A percentile compares a stretch with the other conserved stretches of the same genome.
Evolutionary conservation across 2,329 filamentous ascomycete genomes (phyloP).

Genomic region (Westerdykella ornata): DNA sequence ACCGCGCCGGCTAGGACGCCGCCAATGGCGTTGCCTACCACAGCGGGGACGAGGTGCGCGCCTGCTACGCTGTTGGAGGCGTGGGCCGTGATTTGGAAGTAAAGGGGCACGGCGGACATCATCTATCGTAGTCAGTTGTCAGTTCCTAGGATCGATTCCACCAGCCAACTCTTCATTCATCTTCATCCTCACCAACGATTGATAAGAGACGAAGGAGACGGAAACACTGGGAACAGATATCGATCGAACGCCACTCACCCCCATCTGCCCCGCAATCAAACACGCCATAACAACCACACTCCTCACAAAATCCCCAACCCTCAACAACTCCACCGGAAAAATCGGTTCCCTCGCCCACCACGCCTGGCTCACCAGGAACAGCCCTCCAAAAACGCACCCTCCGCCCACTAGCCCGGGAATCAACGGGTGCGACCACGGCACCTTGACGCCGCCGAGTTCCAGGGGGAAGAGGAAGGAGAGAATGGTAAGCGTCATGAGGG

Average conservation of each 20-base stretch:
- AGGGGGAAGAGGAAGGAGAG: slow-evolving; percentile 43
- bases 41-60: slow-evolving; percentile 59
- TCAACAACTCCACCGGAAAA: slow-evolving; percentile 51
- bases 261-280: slow-evolving; percentile 54
- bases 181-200: not conserved
- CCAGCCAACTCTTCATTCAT: too few relatives aligned
- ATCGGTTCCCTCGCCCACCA: slow-evolving; percentile 50
- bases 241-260: slow-evolving; percentile 35
- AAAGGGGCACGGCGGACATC: slow-evolving; percentile 61
- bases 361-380: slow-evolving; percentile 35
- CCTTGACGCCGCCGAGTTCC: slow-evolving; percentile 44
- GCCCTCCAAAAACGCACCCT: slow-evolving; percentile 18
- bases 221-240: not conserved
- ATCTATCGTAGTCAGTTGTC: slow-evolving; percentile 31
- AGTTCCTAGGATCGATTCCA: too few relatives aligned
- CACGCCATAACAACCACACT: slow-evolving; percentile 49
- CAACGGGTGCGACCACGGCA: slow-evolving; percentile 34
- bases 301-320: slow-evolving; percentile 47
- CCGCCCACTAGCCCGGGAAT: slow-evolving; percentile 30
- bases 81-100: slow-evolving; percentile 59
- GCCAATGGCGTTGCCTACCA: slow-evolving; percentile 60
- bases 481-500: slow-evolving; percentile 42
- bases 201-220: not conserved
- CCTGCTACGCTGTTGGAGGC: slow-evolving; percentile 54
- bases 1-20: slow-evolving; percentile 52